phyloP scores from a whole-genome alignment of 2,329 filamentous ascomycete genomes.

The Penicillium fuscoglaucum region DNA sequence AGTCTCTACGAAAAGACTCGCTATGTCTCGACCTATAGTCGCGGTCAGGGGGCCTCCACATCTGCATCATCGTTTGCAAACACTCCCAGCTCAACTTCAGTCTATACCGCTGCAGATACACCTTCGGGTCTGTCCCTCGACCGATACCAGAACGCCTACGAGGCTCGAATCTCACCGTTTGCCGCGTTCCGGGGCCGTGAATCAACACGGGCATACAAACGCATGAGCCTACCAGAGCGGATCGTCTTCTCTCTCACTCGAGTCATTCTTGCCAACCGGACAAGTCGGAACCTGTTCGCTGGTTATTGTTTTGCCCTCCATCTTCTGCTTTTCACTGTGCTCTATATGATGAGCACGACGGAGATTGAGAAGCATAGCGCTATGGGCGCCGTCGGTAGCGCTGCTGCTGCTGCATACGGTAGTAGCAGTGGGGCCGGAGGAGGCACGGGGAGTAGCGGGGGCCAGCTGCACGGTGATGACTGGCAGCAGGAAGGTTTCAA shows the following conservation, averaged over 20 bases:
- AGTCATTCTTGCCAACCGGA: conserved; percentile 84
- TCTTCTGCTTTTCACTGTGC: conserved; percentile 77
- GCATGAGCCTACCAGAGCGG: conserved; percentile 89
- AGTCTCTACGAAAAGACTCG: conserved; percentile 96
- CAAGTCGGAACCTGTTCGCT: conserved; percentile 90
- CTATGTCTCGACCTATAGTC: conserved; percentile 91
- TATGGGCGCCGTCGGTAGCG: conserved; percentile 51
- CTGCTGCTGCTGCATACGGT: conserved; percentile 41
- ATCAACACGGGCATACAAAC: conserved; percentile 82
- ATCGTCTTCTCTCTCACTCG: conserved; percentile 87
- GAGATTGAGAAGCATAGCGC: conserved; percentile 65
- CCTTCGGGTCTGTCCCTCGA: conserved; percentile 70
- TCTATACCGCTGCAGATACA: conserved; percentile 60
- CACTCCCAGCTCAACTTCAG: conserved; percentile 74
- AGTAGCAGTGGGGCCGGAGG: conserved; percentile 22
- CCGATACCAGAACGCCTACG: conserved; percentile 87
- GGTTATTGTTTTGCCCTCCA: conserved; percentile 88
- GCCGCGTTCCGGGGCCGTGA: conserved; percentile 94
- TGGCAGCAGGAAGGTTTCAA: conserved; percentile 66
- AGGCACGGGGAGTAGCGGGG: conserved; percentile 30
- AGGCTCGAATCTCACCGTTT: conserved; percentile 93
- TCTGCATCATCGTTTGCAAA: conserved; percentile 62
- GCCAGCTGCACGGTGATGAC: conserved; percentile 49
- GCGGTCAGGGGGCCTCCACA: conserved; percentile 61
- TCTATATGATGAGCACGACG: conserved; percentile 77